A percentile compares a stretch with the other conserved stretches of the same genome.
These are phyloP conservation scores for Clavaria fumosa DNA, from an alignment of 768 basidiomycete species.

Conservation along the genomic window DNA sequence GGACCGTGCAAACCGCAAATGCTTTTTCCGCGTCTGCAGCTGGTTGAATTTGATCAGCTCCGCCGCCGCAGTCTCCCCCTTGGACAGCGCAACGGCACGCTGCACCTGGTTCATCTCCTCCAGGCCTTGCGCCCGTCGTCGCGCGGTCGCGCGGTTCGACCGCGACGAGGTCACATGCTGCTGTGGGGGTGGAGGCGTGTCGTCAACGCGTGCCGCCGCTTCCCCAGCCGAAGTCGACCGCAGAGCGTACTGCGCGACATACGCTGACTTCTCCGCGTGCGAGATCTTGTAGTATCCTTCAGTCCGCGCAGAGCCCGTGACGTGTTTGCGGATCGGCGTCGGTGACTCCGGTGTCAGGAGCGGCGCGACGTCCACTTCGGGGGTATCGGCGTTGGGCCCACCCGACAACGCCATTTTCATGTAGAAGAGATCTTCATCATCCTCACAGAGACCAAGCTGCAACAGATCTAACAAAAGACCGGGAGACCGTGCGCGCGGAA, in stretches of 20 bases:
- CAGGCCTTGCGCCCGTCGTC: constrained; percentile 79
- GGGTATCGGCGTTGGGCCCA: constrained; percentile 16
- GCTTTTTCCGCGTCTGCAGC: constrained; percentile 94
- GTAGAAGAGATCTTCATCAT: constrained; percentile 85
- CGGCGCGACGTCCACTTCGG: constrained; percentile 12
- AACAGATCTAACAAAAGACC: constrained; percentile 41
- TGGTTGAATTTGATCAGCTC: constrained; percentile 96
- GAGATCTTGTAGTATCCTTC: constrained; percentile 95
- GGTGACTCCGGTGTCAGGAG: constrained; percentile 23
- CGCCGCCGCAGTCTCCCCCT: constrained; percentile 54
- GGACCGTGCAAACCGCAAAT: constrained; percentile 83
- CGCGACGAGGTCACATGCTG: constrained; percentile 61
- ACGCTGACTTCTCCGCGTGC: constrained; percentile 78
- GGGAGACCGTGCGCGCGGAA: constrained; percentile 20
- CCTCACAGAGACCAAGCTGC: constrained; percentile 47
- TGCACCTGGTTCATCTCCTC: constrained; percentile 93
- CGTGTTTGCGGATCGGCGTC: constrained; percentile 53
- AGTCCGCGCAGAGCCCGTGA: constrained; percentile 78
- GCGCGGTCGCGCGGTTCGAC: constrained; percentile 84
- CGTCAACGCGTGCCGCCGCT: constrained; percentile 28
- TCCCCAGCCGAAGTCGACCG: constrained; percentile 33
- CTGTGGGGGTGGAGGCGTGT: constrained; percentile 31
- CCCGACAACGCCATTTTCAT: constrained; percentile 41
- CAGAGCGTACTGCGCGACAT: constrained; percentile 69
- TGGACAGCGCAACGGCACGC: constrained; percentile 58